Evolutionary conservation across 2,329 filamentous ascomycete genomes (phyloP).

Genomic region (Gyromitra esculenta): DNA sequence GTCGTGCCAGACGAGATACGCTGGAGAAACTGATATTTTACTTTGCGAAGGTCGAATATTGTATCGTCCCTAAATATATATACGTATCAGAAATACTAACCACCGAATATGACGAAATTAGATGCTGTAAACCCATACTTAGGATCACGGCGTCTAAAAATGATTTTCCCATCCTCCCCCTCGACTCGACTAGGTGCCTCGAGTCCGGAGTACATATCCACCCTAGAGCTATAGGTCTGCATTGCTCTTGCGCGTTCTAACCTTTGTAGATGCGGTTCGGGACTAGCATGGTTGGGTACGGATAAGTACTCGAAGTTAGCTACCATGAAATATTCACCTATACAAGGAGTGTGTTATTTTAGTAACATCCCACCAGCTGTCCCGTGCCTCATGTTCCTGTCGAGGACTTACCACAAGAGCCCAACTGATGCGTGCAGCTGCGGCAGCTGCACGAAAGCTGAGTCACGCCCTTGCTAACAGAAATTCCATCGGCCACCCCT

Average conservation of each 20-base stretch:
- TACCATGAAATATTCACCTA: constrained; percentile 1
- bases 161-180: not conserved
- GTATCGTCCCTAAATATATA: not conserved
- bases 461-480: not conserved
- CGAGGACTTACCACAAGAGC: not conserved
- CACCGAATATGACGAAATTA: not conserved
- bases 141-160: not conserved
- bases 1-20: not conserved
- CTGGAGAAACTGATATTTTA: constrained; percentile 10
- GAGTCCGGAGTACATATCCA: not conserved
- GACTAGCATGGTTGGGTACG: not conserved
- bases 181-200: not conserved
- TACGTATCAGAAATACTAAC: not conserved
- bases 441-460: not conserved
- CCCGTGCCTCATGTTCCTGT: too few relatives aligned
- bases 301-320: constrained; percentile 6
- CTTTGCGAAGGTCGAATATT: not conserved
- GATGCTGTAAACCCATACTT: not conserved
- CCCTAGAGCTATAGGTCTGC: not conserved
- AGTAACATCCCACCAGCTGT: not conserved
- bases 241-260: not conserved
- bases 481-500: not conserved
- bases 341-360: not conserved
- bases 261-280: not conserved
- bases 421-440: not conserved